Evolutionary conservation across 306 rosid genomes (phyloP).

Genomic region (Dryas drummondii): DNA sequence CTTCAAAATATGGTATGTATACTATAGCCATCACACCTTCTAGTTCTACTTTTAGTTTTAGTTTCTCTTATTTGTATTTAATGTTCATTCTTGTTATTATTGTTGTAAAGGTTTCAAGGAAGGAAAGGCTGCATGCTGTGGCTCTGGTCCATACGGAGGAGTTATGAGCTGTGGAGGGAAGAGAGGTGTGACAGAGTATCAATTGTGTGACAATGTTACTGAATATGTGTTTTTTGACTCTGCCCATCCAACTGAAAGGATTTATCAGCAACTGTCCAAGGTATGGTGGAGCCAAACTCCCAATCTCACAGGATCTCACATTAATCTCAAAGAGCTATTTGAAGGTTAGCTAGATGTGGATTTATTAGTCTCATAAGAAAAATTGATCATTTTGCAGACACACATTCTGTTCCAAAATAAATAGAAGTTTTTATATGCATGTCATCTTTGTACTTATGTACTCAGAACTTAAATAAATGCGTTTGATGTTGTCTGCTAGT

Average conservation of each 20-base stretch:
- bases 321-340: constrained; percentile 36
- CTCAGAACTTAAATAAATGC: not conserved
- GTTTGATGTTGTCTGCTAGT: not conserved
- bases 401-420: not conserved
- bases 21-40: not conserved
- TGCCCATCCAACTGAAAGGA: constrained; percentile 42
- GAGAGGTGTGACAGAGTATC: constrained; percentile 36
- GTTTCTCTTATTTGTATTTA: not conserved
- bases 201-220: constrained; percentile 38
- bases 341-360: not conserved
- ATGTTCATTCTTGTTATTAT: not conserved
- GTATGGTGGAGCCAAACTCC: constrained; percentile 38
- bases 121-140: constrained; percentile 38
- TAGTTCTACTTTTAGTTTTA: not conserved
- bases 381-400: too few relatives aligned
- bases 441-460: not conserved
- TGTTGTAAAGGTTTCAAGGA: constrained; percentile 33
- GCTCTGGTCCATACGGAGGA: constrained; percentile 36
- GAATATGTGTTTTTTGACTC: constrained; percentile 50
- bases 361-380: too few relatives aligned
- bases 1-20: constrained; percentile 33
- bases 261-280: constrained; percentile 30
- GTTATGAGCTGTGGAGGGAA: constrained; percentile 37
- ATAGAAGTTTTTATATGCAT: not conserved
- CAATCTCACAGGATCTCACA: constrained; percentile 28